Percentiles rank a stretch among this genome's conserved stretches.
These are phyloP conservation scores for Ephemerocybe angulata DNA, from an alignment of 768 basidiomycete genomes.

Conservation along the genomic window DNA sequence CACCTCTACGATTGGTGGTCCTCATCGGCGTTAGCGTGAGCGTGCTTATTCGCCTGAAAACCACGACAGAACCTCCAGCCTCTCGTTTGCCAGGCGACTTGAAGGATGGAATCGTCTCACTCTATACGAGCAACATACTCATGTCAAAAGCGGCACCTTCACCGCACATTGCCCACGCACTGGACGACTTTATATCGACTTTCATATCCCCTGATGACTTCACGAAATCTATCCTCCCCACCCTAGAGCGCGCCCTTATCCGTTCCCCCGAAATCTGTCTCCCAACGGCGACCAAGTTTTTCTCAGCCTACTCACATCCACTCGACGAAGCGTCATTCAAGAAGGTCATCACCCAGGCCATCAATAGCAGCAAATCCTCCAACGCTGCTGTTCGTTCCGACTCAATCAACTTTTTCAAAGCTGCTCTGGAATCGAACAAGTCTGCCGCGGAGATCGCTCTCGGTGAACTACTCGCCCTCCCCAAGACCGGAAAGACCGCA, in stretches of 20 bases:
- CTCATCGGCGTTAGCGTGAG: slow-evolving; percentile 69
- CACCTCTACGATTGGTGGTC: slow-evolving; percentile 36
- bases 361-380: slow-evolving; percentile 72
- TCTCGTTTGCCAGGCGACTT: slow-evolving; percentile 41
- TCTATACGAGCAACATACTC: slow-evolving; percentile 60
- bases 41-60: slow-evolving; percentile 66
- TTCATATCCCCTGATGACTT: slow-evolving; percentile 53
- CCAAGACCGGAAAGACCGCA: slow-evolving; percentile 79
- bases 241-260: slow-evolving; percentile 75
- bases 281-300: slow-evolving; percentile 54
- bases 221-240: slow-evolving; percentile 53
- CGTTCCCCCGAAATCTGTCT: slow-evolving; percentile 81
- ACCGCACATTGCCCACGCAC: slow-evolving; percentile 51
- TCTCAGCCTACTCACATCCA: slow-evolving; percentile 49
- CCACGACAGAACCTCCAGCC: slow-evolving; percentile 40
- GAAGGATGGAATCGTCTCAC: slow-evolving; percentile 51
- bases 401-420: slow-evolving; percentile 56
- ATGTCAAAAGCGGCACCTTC: slow-evolving; percentile 65
- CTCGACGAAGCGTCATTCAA: slow-evolving; percentile 48
- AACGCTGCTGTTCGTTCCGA: slow-evolving; percentile 57
- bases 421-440: slow-evolving; percentile 27
- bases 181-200: slow-evolving; percentile 58
- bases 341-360: slow-evolving; percentile 51
- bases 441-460: slow-evolving; percentile 31
- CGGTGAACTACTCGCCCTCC: slow-evolving; percentile 67